Evolutionary conservation across 75 land plant genomes (phyloP).

Genomic region (Sequoiadendron giganteum): DNA sequence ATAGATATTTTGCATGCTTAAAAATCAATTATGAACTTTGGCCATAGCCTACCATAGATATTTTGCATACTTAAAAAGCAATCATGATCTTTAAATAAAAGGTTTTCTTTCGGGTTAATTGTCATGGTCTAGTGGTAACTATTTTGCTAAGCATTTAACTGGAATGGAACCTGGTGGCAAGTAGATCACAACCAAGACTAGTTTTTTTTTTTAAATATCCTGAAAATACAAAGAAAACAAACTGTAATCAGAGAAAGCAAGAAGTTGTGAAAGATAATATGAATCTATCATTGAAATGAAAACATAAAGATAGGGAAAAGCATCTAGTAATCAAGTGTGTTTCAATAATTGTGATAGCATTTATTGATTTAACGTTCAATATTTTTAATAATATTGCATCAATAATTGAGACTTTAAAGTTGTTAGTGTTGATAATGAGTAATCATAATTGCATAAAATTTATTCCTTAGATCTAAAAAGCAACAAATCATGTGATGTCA

Average conservation of each 20-base stretch:
- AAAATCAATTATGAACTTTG: not conserved
- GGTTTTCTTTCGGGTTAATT: not conserved
- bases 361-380: too few relatives aligned
- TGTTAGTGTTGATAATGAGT: too few relatives aligned
- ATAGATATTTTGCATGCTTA: not conserved
- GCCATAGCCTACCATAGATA: too few relatives aligned
- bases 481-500: too few relatives aligned
- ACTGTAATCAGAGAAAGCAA: not conserved
- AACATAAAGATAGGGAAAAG: not conserved
- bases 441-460: too few relatives aligned
- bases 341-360: too few relatives aligned
- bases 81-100: not conserved
- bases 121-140: not conserved
- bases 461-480: too few relatives aligned
- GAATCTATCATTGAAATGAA: not conserved
- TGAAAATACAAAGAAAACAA: not conserved
- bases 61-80: too few relatives aligned
- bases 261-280: not conserved
- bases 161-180: too few relatives aligned
- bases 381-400: too few relatives aligned
- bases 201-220: not conserved
- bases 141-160: not conserved
- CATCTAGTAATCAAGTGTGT: too few relatives aligned
- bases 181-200: not conserved
- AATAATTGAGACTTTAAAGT: too few relatives aligned